Conservation (phyloP, 768 basidiomycete species). For the Macrolepiota dolichaula region DNA sequence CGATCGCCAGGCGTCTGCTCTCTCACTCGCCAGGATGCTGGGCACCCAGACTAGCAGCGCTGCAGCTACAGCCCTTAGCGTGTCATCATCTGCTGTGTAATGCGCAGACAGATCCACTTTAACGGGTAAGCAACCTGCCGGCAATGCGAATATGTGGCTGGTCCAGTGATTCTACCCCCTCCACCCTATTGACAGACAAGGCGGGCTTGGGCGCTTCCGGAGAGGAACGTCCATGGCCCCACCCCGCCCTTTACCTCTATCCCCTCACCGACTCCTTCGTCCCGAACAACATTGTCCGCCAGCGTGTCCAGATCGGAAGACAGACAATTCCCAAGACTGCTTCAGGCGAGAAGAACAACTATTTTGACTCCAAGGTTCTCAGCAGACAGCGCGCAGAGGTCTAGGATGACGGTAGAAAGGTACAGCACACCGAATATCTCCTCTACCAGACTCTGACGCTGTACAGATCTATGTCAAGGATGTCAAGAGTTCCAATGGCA, state of each 20-base stretch:
- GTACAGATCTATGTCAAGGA: conserved; percentile 96
- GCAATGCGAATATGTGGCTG: too few species aligned
- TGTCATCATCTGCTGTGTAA: too few species aligned
- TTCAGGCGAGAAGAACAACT: conserved; percentile 90
- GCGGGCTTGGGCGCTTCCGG: too few species aligned
- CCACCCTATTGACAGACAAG: too few species aligned
- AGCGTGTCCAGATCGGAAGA: conserved; percentile 87
- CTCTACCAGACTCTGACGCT: conserved; percentile 10
- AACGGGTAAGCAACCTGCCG: too few species aligned
- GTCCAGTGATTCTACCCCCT: too few species aligned
- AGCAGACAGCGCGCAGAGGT: conserved; percentile 96
- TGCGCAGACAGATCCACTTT: too few species aligned
- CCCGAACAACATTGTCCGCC: conserved; percentile 88
- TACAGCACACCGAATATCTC: conserved; percentile 26
- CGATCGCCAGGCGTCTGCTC: too few species aligned
- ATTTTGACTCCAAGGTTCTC: conserved; percentile 93
- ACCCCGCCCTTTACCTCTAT: conserved; percentile 68
- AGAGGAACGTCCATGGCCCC: too few species aligned
- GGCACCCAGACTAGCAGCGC: too few species aligned
- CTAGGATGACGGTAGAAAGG: conserved; percentile 93
- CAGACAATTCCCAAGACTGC: conserved; percentile 96
- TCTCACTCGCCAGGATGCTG: too few species aligned
- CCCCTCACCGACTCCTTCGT: conserved; percentile 93
- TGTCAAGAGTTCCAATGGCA: conserved; percentile 96
- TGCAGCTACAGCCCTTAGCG: too few species aligned